These are phyloP conservation scores for Lumnitzera racemosa DNA, from an alignment of 345 rosid species.

Conservation along the genomic window DNA sequence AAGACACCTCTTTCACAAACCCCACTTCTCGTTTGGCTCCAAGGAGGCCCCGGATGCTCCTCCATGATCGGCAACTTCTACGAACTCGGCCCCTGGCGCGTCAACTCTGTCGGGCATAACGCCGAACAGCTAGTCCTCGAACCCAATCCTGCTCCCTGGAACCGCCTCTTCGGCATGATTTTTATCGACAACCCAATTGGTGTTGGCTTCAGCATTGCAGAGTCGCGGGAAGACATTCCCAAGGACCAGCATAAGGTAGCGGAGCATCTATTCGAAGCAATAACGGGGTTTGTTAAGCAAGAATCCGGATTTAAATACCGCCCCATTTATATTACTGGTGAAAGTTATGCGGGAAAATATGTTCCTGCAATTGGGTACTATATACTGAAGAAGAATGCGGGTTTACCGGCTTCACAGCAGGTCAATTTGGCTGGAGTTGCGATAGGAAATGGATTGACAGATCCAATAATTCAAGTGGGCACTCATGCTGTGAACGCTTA, in stretches of 20 bases:
- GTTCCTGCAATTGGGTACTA: slow-evolving; percentile 74
- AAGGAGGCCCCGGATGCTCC: slow-evolving; percentile 94
- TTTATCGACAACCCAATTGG: slow-evolving; percentile 85
- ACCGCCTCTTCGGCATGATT: slow-evolving; percentile 64
- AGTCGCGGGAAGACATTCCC: slow-evolving; percentile 48
- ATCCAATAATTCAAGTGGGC: slow-evolving; percentile 47
- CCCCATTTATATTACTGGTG: slow-evolving; percentile 61
- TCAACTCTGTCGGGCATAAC: slow-evolving; percentile 22
- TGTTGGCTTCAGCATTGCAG: slow-evolving; percentile 71
- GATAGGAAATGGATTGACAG: slow-evolving; percentile 77
- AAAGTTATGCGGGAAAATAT: slow-evolving; percentile 83
- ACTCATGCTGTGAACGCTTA: slow-evolving; percentile 55
- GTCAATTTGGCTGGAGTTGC: slow-evolving; percentile 61
- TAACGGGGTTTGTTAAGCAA: slow-evolving; percentile 35
- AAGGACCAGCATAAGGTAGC: slow-evolving; percentile 49
- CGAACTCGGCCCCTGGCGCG: slow-evolving; percentile 84
- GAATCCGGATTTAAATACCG: slow-evolving; percentile 37
- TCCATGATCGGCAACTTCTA: slow-evolving; percentile 81
- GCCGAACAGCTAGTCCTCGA: slow-evolving; percentile 22
- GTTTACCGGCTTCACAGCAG: slow-evolving; percentile 15
- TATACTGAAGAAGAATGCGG: slow-evolving; percentile 39
- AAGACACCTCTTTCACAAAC: slow-evolving; percentile 33
- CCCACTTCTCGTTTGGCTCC: slow-evolving; percentile 81
- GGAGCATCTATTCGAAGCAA: slow-evolving; percentile 54
- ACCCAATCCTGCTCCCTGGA: slow-evolving; percentile 69